phyloP scores from a whole-genome alignment of 1,139 yeast species.

The Saccharomyces pastorianus region DNA sequence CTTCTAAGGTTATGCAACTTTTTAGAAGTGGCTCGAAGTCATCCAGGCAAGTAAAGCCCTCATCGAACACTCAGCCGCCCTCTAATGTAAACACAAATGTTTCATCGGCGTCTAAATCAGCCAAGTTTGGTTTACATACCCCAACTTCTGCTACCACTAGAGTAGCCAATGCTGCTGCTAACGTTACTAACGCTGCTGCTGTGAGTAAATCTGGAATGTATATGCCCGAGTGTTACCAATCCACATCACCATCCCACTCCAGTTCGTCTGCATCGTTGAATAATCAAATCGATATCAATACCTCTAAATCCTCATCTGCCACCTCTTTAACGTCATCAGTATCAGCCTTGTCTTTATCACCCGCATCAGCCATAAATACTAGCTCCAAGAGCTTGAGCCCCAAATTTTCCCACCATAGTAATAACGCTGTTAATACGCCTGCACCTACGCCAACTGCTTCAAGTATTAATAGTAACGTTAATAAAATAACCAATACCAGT shows the following conservation, averaged over 20 bases:
- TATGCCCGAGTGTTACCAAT: background rate
- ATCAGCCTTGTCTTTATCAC: background rate
- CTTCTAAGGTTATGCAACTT: slow-evolving; percentile 4
- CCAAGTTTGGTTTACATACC: background rate
- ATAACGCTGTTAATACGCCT: background rate
- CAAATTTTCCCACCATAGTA: background rate
- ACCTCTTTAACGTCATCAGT: background rate
- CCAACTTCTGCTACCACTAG: background rate
- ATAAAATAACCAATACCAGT: background rate
- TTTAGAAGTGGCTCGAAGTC: slow-evolving; percentile 3
- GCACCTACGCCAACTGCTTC: background rate
- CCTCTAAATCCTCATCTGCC: background rate
- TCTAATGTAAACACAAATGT: background rate
- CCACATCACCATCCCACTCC: background rate
- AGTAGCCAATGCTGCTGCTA: background rate
- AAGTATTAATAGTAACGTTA: background rate
- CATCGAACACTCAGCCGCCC: background rate
- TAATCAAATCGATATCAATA: background rate
- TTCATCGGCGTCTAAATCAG: background rate
- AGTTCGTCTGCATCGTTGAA: background rate
- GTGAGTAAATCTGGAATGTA: background rate
- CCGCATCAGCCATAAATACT: background rate
- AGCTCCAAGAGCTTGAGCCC: background rate
- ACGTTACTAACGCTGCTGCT: background rate
- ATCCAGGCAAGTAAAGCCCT: background rate